Evolutionary conservation across 768 basidiomycete species (phyloP).

Genomic region (Agaricus bisporus): DNA sequence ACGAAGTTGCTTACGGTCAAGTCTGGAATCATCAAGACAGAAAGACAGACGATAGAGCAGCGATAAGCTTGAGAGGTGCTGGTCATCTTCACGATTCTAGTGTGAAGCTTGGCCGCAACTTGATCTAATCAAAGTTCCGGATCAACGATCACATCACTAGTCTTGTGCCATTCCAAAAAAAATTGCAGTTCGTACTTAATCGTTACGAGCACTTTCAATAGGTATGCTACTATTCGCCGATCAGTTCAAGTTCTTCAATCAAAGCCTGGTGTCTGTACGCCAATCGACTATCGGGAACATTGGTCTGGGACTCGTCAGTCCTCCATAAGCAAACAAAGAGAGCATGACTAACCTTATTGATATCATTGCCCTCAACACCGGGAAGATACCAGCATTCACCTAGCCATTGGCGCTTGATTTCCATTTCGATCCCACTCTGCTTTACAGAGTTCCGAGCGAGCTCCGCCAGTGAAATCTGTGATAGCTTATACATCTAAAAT

Average conservation of each 20-base stretch:
- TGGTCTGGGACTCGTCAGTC: slow-evolving; percentile 54
- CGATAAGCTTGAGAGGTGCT: too few relatives aligned
- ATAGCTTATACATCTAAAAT: slow-evolving; percentile 87
- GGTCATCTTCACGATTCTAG: too few relatives aligned
- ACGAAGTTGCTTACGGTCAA: too few relatives aligned
- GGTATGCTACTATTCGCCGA: slow-evolving; percentile 23
- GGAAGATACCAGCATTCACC: slow-evolving; percentile 92
- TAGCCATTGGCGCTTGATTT: slow-evolving; percentile 92
- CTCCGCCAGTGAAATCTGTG: slow-evolving; percentile 91
- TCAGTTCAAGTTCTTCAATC: slow-evolving; percentile 75
- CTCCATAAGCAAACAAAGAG: too few relatives aligned
- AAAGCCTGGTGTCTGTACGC: slow-evolving; percentile 90
- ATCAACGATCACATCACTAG: too few relatives aligned
- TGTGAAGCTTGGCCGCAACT: too few relatives aligned
- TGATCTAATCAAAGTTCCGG: too few relatives aligned
- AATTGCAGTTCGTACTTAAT: too few relatives aligned
- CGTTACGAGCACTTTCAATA: too few relatives aligned
- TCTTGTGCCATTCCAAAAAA: too few relatives aligned
- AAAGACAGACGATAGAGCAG: too few relatives aligned
- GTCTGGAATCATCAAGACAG: too few relatives aligned
- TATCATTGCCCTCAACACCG: slow-evolving; percentile 91
- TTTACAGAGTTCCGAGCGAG: slow-evolving; percentile 94
- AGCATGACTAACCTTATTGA: slow-evolving; percentile 69
- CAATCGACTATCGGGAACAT: slow-evolving; percentile 88
- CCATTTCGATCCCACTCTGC: slow-evolving; percentile 98